Evolutionary conservation across 805 yeast genomes (phyloP), one percentile per base, ranked within the genome.

Genomic region (Jamesozyma spencerorum): DNA sequence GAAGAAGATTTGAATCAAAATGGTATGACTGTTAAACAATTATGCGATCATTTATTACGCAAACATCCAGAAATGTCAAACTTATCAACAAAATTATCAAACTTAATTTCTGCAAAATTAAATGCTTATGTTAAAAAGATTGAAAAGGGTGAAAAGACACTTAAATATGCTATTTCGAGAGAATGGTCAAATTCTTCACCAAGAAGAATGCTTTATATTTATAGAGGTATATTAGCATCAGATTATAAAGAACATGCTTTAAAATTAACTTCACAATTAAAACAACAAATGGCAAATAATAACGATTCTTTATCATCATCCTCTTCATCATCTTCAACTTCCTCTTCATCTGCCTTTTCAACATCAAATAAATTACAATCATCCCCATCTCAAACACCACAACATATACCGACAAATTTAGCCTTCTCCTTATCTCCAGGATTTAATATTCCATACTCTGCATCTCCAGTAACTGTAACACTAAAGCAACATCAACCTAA

Each of bases 181-280:
- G 92, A 84, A 60, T 84, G 94, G 94, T 90, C 94, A 3, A 90
- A 83, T 59, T 86, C 90, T 14, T 78, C 86, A 2, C 94, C 94
- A 38, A 80, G 84, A 54, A 71, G 94, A 66, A 84, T 84, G 94
- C 87, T 84, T 20, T 84, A 84, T 54, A 87, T 82, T 37, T 84
- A 84, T 60, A 75, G 92, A 53, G 94, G 94, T 30, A 64, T 81
- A 22, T 66, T 84, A 46, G 74, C 90, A 24, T 70, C 76, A n/a
- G 88, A 83, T 56, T 84, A 80, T 61, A 80, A 79, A 50, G 63
- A 77, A 31, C 85, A 79, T 55, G 90, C 84, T 6, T 74, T 77
- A 38, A 74, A 72, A 46, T 77, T 80, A n/a, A 43, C 54, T 36
- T 53, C 37, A 36, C 51, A 45, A 40, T 48, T 50, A 36, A 55